Evolutionary conservation across 495 filamentous ascomycete genomes (phyloP).

Genomic region (Collariella sp.): DNA sequence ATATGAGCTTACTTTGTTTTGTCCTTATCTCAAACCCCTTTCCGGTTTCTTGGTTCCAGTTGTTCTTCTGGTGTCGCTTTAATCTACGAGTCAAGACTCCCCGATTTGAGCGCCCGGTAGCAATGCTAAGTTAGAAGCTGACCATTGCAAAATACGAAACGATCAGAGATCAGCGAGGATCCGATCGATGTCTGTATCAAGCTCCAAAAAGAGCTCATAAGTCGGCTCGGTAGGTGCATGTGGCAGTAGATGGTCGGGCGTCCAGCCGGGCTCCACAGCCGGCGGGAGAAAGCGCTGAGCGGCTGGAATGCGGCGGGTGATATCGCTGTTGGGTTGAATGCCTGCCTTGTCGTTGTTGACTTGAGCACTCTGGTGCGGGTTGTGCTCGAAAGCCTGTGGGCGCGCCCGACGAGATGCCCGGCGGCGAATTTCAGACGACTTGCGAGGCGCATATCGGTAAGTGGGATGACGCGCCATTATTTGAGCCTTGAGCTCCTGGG

Average conservation of each 20-base stretch:
- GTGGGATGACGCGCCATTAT: conserved; percentile 5
- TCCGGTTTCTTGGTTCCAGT: neutral
- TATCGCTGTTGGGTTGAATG: neutral
- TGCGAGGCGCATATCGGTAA: conserved; percentile 15
- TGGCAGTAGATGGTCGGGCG: conserved; percentile 3
- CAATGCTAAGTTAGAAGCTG: neutral
- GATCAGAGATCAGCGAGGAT: neutral
- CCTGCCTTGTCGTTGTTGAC: conserved; percentile 1
- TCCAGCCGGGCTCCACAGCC: conserved; percentile 2
- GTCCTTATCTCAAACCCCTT: neutral
- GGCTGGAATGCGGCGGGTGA: conserved; percentile 2
- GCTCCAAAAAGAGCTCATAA: neutral
- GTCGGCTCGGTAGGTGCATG: neutral
- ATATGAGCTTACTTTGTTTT: too few species aligned
- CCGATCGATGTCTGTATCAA: neutral
- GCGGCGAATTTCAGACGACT: conserved; percentile 12
- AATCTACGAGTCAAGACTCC: neutral
- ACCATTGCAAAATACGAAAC: neutral
- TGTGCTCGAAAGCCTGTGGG: neutral
- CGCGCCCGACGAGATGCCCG: conserved; percentile 2
- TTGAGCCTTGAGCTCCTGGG: conserved; percentile 12
- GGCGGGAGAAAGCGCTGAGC: conserved; percentile 6
- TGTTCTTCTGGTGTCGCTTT: neutral
- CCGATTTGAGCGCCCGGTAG: neutral
- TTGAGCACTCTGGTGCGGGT: neutral